These are phyloP conservation scores for Daldinia eschscholtzii DNA, from an alignment of 2,329 filamentous ascomycete species.

Conservation along the genomic window DNA sequence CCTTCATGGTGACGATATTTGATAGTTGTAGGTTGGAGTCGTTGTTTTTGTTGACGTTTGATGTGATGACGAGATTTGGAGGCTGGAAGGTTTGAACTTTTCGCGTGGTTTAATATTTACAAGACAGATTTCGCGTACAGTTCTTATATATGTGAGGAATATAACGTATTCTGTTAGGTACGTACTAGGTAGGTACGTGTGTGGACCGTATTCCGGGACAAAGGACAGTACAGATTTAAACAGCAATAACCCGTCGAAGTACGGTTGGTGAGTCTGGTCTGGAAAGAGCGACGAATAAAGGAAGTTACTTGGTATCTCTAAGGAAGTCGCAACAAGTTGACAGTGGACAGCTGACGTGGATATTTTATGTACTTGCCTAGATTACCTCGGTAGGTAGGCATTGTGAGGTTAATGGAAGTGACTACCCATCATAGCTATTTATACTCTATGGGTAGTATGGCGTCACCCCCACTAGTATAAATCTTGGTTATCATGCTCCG, in stretches of 20 bases:
- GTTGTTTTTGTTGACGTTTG: not conserved
- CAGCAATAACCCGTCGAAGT: not conserved
- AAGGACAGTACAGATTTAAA: not conserved
- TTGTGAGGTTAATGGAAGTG: not conserved
- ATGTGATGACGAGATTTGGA: not conserved
- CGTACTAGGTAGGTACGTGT: not conserved
- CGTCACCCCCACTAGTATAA: conserved; percentile 25
- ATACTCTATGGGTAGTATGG: conserved; percentile 6
- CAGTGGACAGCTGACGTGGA: conserved; percentile 1
- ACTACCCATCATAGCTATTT: not conserved
- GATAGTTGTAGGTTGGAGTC: not conserved
- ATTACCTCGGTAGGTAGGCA: not conserved
- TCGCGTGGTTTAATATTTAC: not conserved
- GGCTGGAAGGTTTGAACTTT: not conserved
- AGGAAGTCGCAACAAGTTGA: not conserved
- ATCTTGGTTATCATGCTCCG: not conserved
- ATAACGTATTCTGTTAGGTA: not conserved
- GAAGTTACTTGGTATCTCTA: not conserved
- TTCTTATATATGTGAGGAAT: not conserved
- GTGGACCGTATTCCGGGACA: not conserved
- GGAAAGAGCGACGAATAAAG: not conserved
- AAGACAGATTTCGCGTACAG: not conserved
- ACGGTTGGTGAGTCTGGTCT: not conserved
- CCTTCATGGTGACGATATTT: conserved; percentile 28
- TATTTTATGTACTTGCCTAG: too few relatives aligned